These are phyloP conservation scores for Solanum stenotomum DNA, from an alignment of 257 asterid species.

Conservation along the genomic window DNA sequence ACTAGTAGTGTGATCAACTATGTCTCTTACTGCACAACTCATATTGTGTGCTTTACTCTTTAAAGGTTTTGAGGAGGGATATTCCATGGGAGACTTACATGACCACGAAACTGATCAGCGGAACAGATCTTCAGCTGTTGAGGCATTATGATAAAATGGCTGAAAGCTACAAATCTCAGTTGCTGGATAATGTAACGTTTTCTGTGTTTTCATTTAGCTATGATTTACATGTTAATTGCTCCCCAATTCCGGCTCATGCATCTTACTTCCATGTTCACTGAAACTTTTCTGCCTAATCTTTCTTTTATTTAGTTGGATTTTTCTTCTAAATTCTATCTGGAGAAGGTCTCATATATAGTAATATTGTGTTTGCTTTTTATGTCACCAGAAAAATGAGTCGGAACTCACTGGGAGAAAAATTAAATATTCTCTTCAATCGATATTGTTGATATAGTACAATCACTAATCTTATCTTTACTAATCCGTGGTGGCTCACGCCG, in stretches of 20 bases:
- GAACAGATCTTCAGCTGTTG: slow-evolving; percentile 82
- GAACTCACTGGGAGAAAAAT: not conserved
- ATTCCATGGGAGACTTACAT: slow-evolving; percentile 95
- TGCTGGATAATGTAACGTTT: slow-evolving; percentile 65
- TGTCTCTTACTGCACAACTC: not conserved
- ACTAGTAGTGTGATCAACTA: not conserved
- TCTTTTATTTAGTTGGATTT: not conserved
- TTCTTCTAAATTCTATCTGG: not conserved
- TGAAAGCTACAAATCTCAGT: slow-evolving; percentile 59
- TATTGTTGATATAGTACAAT: not conserved
- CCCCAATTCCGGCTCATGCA: not conserved
- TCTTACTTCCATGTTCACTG: not conserved
- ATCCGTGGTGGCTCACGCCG: not conserved
- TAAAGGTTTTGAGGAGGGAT: slow-evolving; percentile 76
- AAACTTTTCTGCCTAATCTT: not conserved
- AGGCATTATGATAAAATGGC: slow-evolving; percentile 85
- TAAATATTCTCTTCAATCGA: not conserved
- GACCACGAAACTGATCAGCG: slow-evolving; percentile 78
- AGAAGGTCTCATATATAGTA: not conserved
- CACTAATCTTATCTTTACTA: not conserved
- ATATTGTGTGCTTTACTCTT: not conserved
- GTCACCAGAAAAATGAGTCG: not conserved
- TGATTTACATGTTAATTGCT: not conserved
- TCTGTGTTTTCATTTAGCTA: not conserved
- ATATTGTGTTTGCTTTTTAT: not conserved